Base-by-base conservation (phyloP, 176 grass and related monocot species). In the Oryza glaberrima region DNA sequence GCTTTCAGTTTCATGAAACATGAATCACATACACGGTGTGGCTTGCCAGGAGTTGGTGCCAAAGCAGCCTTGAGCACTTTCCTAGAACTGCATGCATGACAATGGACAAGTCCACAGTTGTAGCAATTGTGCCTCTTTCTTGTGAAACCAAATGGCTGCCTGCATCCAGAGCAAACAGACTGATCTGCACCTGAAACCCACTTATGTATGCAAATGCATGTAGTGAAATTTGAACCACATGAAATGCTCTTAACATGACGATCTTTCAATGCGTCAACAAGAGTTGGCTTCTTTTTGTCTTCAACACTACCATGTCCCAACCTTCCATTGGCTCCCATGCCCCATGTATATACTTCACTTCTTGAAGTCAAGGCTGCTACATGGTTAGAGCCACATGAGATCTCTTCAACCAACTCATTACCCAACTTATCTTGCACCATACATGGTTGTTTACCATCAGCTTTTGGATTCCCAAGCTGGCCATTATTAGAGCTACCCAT, bases 151-250 rank as follows among this genome's bases (percentile, higher is more conserved):
- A 99, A 99, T 70, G 96, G 80, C 65, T 96, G 96, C 83, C 91
- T 91, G 81, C 96, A 99, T n/a, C 96, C 94, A 4, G 94, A 93
- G 63, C 94, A 99, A 65, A 96, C 77, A 12, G 94, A 92, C 75
- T 99, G 94, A 64, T 99, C 96, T 64, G 88, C 90, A 60, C 91
- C 90, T 56, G 94, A 95, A 25, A 99, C 92, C 97, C 97, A 99
- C 81, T 91, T 99, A 83, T 99, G 97, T 79, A 99, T 99, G 88
- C 97, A 99, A 73, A 99, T 99, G 77, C 97, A 99, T 34, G 97
- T 88, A 1, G 97, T 99, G 65, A 99, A 99, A 67, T 94, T 99
- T 58, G 94, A 95, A 65, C 97, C 97, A 60, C 97, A 99, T 82
- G 97, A 95, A 86, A 99, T 99, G 72, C 80, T 96, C 78, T 92